A percentile compares a stretch with the other conserved stretches of the same genome.
These are phyloP conservation scores for Beauveria rudraprayagi DNA, from an alignment of 2,329 filamentous ascomycete species.

Conservation along the genomic window DNA sequence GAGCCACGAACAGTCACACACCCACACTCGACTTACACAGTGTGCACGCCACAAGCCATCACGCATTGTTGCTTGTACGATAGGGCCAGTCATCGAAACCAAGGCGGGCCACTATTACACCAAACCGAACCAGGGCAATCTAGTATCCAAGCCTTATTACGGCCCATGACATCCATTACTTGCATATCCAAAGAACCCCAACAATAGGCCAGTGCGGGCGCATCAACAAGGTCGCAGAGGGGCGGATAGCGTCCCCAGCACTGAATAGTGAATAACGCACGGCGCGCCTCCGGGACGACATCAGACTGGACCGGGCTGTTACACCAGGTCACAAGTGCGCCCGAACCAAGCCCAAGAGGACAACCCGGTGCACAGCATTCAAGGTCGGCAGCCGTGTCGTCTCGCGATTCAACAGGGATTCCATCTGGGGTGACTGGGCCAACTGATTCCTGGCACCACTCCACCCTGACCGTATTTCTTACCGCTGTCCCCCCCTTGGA, in stretches of 20 bases:
- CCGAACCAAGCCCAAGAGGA: not conserved
- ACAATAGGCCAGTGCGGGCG: slow-evolving; percentile 1
- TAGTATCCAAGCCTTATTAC: not conserved
- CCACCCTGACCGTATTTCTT: slow-evolving; percentile 10
- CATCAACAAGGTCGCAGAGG: not conserved
- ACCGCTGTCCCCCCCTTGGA: not conserved
- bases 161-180: not conserved
- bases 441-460: slow-evolving; percentile 3
- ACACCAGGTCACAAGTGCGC: not conserved
- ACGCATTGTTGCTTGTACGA: not conserved
- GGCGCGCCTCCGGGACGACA: not conserved
- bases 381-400: slow-evolving; percentile 1
- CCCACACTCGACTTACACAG: slow-evolving; percentile 7
- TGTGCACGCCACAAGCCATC: not conserved
- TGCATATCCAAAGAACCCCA: not conserved
- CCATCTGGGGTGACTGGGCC: not conserved
- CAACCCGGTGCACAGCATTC: not conserved
- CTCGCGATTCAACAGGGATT: slow-evolving; percentile 2
- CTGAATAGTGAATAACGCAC: no score
- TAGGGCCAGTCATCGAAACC: not conserved
- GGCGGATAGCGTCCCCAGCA: not conserved
- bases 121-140: not conserved
- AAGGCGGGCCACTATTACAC: not conserved
- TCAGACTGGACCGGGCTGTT: not conserved
- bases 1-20: not conserved